Evolutionary conservation across 352 stramenopile species (phyloP), one percentile per base, ranked within the genome.

Genomic region (Globisporangium emineosum): DNA sequence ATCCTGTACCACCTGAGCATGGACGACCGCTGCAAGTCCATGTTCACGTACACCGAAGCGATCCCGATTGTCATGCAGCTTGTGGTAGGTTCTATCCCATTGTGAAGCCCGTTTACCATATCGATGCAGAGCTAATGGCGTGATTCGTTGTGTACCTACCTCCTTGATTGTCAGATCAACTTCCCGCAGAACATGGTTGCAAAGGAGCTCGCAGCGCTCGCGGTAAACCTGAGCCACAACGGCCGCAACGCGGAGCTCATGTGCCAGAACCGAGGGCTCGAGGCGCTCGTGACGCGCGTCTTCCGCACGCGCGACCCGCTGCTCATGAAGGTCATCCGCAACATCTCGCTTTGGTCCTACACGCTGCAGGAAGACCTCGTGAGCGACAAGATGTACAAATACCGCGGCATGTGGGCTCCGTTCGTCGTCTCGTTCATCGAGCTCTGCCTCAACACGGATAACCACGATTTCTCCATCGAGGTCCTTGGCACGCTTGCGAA

Each of bases 1-100:
- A 88, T 98, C 65, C 74, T 98, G 17, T 99, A 99, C 74, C 92
- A 98, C 60, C 73, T 99, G 43, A 98, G 90, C 70, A 97, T 97
- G 64, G 91, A 97, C 66, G 94, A 98, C 66, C 81, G 87, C 47
- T 98, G 93, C 84, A 98, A 97, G 76, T 89, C 89, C 32, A 97
- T 98, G 83, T 98, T 98, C 67, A 93, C 90, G 7, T 97, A 97
- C 70, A 98, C 93, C 7, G 93, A 98, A 43, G 84, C 95, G n/a
- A 93, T 98, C 13, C 89, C 88, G 29, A 96, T 97, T 66, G 81
- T 98, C 30, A 96, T 98, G 82, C 86, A 98, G 57, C 80, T 98
- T 23, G 79, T 98, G 60, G 75, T 83, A 61, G 9, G 75, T 69
- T 0, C 3, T 19, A 10, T 6, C 9, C 3, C 10, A 25, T 40